Percentiles rank a stretch among this genome's conserved stretches.
These are phyloP conservation scores for Astrocystis sublimbata DNA, from an alignment of 495 filamentous ascomycete species.

Conservation along the genomic window DNA sequence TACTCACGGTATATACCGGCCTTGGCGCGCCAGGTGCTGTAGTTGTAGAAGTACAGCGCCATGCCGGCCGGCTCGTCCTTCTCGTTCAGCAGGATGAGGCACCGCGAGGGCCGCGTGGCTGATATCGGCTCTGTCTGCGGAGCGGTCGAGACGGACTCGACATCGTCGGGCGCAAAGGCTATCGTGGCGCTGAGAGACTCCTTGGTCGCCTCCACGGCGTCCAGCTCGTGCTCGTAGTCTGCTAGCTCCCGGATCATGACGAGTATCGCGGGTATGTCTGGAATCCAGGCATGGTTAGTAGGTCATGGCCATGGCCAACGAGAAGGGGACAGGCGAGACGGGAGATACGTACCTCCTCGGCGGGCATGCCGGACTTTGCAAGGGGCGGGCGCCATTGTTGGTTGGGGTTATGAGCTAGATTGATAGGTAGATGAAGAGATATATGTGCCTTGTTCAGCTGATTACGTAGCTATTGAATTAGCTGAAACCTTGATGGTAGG, in stretches of 20 bases:
- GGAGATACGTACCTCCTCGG: slow-evolving; percentile 24
- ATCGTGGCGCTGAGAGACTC: slow-evolving; percentile 72
- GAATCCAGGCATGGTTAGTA: not conserved
- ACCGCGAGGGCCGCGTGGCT: slow-evolving; percentile 45
- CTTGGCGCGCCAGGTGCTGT: slow-evolving; percentile 77
- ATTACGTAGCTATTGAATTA: too few species aligned
- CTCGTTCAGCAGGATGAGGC: slow-evolving; percentile 48
- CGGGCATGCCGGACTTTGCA: slow-evolving; percentile 32
- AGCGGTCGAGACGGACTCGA: slow-evolving; percentile 31
- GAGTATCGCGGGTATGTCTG: slow-evolving; percentile 82
- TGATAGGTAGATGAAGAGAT: too few species aligned
- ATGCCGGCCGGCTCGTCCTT: slow-evolving; percentile 50
- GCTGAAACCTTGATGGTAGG: too few species aligned
- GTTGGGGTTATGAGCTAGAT: not conserved
- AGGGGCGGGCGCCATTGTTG: slow-evolving; percentile 27
- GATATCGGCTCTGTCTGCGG: slow-evolving; percentile 46
- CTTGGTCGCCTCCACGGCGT: slow-evolving; percentile 77
- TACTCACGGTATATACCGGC: slow-evolving; percentile 78
- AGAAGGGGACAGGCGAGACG: not conserved
- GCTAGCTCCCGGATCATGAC: slow-evolving; percentile 85
- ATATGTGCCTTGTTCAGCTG: too few species aligned
- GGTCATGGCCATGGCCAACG: too few species aligned
- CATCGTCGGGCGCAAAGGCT: slow-evolving; percentile 62
- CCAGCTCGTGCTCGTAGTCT: slow-evolving; percentile 75
- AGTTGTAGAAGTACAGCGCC: slow-evolving; percentile 62